Conservation (phyloP, 225 moss, liverwort and hornwort species). For the Antitrichia curtipendula region DNA sequence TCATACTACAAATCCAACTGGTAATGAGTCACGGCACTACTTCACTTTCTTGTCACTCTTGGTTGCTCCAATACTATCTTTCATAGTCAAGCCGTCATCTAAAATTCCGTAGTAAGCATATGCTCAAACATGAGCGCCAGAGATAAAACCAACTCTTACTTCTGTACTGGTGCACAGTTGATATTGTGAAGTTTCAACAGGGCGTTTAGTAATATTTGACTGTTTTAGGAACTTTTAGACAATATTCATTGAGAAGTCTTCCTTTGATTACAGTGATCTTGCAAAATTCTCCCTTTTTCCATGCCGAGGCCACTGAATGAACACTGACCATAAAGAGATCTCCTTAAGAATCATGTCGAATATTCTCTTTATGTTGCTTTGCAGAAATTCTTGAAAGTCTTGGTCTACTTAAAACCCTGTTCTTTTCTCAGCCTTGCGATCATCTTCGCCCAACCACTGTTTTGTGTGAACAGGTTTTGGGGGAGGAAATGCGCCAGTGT, state of each 20-base stretch:
- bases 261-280: not conserved
- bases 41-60: not conserved
- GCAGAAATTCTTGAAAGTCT: not conserved
- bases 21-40: conserved; percentile 7
- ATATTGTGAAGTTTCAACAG: not conserved
- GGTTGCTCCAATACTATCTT: not conserved
- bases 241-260: not conserved
- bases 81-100: not conserved
- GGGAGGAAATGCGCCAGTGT: conserved; percentile 83
- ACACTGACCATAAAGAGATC: not conserved
- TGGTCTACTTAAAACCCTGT: not conserved
- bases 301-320: not conserved
- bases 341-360: not conserved
- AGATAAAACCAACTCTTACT: not conserved
- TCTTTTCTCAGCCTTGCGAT: not conserved
- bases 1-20: conserved; percentile 54
- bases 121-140: not conserved
- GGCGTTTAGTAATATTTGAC: not conserved
- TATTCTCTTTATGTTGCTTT: not conserved
- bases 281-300: not conserved
- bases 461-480: conserved; percentile 39
- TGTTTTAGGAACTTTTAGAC: not conserved
- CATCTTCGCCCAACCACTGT: not conserved
- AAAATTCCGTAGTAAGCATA: not conserved
- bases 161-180: not conserved